Evolutionary conservation across 129 eudicot genomes (phyloP), one percentile per base, ranked within the genome.

Genomic region (Chrysanthemum makinoi): DNA sequence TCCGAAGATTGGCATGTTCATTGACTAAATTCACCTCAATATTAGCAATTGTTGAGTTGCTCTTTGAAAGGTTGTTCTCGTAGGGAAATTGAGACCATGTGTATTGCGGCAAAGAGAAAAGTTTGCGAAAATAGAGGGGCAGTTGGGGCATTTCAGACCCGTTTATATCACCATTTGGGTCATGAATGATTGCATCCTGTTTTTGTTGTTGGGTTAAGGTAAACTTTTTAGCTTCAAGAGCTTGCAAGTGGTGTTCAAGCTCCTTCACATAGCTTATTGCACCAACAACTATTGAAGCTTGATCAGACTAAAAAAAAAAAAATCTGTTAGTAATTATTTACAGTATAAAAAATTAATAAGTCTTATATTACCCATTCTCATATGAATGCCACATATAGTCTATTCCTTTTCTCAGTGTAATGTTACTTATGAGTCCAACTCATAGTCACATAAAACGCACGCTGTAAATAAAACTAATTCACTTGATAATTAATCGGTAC

Each of bases 1-100:
- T 78, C 28, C 90, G 78, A 20, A 91, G 73, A 74, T 84, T 91
- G 15, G 96, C 97, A 62, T 91, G 96, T 7, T 90, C 82, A 68
- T 91, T 90, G 49, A 91, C 84, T 72, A 91, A 65, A 83, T 79
- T 51, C 73, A 79, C 69, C 68, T 83, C 69, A 14, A 43, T 46
- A 83, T 73, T 80, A 39, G 80, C 80, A 39, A 12, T 30, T 26
- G 71, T 54, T 24, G 28, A 48, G 63, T 51, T 77, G 44, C 63
- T 53, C 53, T n/a, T 57, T 16, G 69, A 65, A 75, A 0, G 44
- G 1, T 4, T 56, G 62, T 68, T n/a, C 16, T 50, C 62, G 77
- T 62, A 12, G 77, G 65, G 20, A 58, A 17, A 6, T 22, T 44
- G 65, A 71, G 76, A 72, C 68, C 75, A 55, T 33, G 64, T 53